phyloP scores from a whole-genome alignment of 164 flowering plant genomes.

The Chloranthus sessilifolius region DNA sequence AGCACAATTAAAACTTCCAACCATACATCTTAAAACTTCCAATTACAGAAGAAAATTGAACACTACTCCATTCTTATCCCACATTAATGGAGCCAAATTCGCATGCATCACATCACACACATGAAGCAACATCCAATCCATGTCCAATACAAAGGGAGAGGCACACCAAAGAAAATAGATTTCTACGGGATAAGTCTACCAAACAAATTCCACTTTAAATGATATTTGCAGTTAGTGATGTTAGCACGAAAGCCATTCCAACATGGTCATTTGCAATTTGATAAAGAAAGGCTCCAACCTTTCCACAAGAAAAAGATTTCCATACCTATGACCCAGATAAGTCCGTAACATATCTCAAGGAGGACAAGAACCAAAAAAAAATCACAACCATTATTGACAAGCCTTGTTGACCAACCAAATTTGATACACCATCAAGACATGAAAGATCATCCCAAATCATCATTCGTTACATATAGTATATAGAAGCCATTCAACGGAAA shows the following conservation, averaged over 20 bases:
- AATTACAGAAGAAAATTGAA: background rate
- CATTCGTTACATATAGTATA: background rate
- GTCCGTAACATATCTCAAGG: constrained; percentile 7
- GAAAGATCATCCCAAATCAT: constrained; percentile 5
- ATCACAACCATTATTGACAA: constrained; percentile 2
- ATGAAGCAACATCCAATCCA: constrained; percentile 1
- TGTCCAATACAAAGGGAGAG: background rate
- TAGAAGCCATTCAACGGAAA: constrained; percentile 11
- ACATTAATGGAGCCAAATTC: background rate
- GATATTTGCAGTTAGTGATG: too few species aligned
- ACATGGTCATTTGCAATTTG: background rate
- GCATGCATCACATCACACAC: background rate
- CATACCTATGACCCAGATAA: constrained; percentile 1
- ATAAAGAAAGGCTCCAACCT: background rate
- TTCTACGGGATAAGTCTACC: background rate
- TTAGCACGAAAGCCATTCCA: too few species aligned
- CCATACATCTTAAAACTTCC: constrained; percentile 4
- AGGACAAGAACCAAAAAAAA: constrained; percentile 1
- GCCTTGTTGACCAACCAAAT: constrained; percentile 6
- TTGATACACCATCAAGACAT: too few species aligned
- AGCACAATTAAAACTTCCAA: too few species aligned
- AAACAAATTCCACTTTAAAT: constrained; percentile 1
- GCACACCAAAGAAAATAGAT: background rate
- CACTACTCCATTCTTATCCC: constrained; percentile 6
- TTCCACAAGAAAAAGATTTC: background rate